These are phyloP conservation scores for Pseudogymnoascus sp. DNA, from an alignment of 2,329 filamentous ascomycete genomes.

Conservation along the genomic window DNA sequence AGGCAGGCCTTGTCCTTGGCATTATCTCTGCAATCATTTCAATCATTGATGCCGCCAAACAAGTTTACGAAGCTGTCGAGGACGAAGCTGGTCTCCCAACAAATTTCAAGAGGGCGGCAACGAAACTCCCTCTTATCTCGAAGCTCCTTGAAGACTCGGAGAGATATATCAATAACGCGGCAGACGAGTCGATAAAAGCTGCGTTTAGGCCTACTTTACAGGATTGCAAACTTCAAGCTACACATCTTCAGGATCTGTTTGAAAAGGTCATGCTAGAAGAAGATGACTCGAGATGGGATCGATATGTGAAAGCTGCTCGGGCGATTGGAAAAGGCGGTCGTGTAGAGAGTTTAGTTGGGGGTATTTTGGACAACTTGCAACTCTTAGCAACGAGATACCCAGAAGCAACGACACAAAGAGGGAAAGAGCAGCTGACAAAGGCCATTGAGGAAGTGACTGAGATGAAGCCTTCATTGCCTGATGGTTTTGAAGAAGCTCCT, in stretches of 20 bases:
- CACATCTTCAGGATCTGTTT: not conserved
- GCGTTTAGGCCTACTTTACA: not conserved
- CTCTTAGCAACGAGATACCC: constrained; percentile 14
- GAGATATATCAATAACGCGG: not conserved
- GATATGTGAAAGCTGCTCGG: constrained; percentile 15
- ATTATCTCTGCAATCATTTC: constrained; percentile 16
- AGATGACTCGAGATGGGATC: constrained; percentile 11
- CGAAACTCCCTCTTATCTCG: not conserved
- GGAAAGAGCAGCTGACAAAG: not conserved
- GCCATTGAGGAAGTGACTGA: constrained; percentile 13
- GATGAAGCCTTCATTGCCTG: not conserved
- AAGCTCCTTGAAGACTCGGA: not conserved
- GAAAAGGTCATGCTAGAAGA: constrained; percentile 14
- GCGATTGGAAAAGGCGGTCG: constrained; percentile 14
- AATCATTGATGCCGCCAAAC: constrained; percentile 12
- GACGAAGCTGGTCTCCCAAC: constrained; percentile 13
- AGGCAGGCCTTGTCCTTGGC: constrained; percentile 15
- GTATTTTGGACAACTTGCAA: constrained; percentile 14
- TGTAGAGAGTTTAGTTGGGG: constrained; percentile 14
- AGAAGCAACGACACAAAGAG: constrained; percentile 10
- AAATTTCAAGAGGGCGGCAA: constrained; percentile 10
- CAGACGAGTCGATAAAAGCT: not conserved
- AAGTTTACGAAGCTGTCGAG: constrained; percentile 14
- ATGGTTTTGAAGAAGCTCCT: not conserved
- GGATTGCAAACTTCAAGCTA: not conserved